A percentile compares a stretch with the other conserved stretches of the same genome.
Conservation (phyloP, 345 rosid genomes). For the Euclidium syriacum region DNA sequence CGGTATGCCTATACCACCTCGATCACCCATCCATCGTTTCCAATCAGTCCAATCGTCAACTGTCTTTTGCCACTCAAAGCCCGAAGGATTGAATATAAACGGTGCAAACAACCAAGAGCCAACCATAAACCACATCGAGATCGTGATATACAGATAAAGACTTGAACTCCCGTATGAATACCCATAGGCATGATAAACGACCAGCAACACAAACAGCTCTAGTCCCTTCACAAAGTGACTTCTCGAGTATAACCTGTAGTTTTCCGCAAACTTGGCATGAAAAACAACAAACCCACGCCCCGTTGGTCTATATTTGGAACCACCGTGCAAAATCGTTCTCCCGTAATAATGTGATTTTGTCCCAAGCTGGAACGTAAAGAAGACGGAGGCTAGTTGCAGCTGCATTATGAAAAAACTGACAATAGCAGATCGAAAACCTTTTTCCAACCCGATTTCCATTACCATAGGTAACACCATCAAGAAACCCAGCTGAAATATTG, state of each 20-base stretch:
- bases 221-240: conserved; percentile 96
- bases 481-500: conserved; percentile 82
- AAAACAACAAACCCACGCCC: conserved; percentile 91
- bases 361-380: conserved; percentile 97
- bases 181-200: conserved; percentile 64
- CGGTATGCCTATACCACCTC: conserved; percentile 81
- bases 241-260: conserved; percentile 83
- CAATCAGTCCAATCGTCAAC: conserved; percentile 98
- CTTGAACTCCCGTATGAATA: conserved; percentile 63
- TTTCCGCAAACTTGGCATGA: conserved; percentile 84
- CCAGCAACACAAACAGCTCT: conserved; percentile 62
- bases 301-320: conserved; percentile 77
- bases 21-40: conserved; percentile 95
- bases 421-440: conserved; percentile 85
- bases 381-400: conserved; percentile 87
- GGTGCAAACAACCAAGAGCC: conserved; percentile 97
- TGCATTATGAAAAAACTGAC: conserved; percentile 90
- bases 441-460: conserved; percentile 91
- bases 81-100: conserved; percentile 88
- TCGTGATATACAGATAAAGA: conserved; percentile 66
- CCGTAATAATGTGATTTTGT: conserved; percentile 88
- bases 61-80: conserved; percentile 96
- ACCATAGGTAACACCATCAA: conserved; percentile 82
- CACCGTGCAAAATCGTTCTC: conserved; percentile 89
- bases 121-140: conserved; percentile 91